Percentiles rank a stretch among this genome's conserved stretches.
phyloP scores from a whole-genome alignment of 495 filamentous ascomycete genomes.

The Achaetomiella virescens region DNA sequence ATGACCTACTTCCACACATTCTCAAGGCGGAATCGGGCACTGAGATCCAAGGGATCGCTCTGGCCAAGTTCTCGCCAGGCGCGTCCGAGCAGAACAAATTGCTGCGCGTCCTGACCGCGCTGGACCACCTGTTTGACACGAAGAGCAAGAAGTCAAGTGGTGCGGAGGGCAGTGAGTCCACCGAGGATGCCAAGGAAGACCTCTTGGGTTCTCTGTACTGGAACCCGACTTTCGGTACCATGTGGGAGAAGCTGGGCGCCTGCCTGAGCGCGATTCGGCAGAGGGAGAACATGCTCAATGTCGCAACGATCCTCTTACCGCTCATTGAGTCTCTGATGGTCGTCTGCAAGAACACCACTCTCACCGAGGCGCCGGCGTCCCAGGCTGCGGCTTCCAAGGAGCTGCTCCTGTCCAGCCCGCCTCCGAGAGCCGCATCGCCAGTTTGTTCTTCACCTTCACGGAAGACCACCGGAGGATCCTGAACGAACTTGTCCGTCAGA shows the following conservation, averaged over 20 bases:
- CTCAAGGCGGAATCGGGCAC: conserved; percentile 79
- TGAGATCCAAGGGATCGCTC: conserved; percentile 87
- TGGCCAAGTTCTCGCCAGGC: conserved; percentile 91
- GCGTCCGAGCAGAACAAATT: conserved; percentile 95
- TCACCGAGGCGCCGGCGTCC: conserved; percentile 53
- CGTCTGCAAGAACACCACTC: conserved; percentile 92
- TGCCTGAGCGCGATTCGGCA: conserved; percentile 83
- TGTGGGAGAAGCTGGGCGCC: conserved; percentile 93
- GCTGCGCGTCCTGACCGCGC: conserved; percentile 83
- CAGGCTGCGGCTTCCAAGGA: conserved; percentile 55
- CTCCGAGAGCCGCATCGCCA: conserved; percentile 76
- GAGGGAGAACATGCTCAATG: conserved; percentile 90
- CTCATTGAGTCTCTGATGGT: conserved; percentile 97
- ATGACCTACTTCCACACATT: conserved; percentile 83
- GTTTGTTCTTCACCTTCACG: conserved; percentile 95
- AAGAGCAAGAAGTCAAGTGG: conserved; percentile 54
- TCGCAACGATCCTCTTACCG: conserved; percentile 89
- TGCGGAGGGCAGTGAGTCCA: conserved; percentile 48
- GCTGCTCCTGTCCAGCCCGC: conserved; percentile 66
- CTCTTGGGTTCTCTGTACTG: conserved; percentile 83
- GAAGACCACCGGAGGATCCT: conserved; percentile 97
- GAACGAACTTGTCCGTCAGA: conserved; percentile 94
- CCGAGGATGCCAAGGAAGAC: conserved; percentile 61
- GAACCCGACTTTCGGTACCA: conserved; percentile 75
- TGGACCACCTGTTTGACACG: conserved; percentile 90